Base-by-base conservation (phyloP, 352 stramenopile genomes). In the Phytophthora palmivora region DNA sequence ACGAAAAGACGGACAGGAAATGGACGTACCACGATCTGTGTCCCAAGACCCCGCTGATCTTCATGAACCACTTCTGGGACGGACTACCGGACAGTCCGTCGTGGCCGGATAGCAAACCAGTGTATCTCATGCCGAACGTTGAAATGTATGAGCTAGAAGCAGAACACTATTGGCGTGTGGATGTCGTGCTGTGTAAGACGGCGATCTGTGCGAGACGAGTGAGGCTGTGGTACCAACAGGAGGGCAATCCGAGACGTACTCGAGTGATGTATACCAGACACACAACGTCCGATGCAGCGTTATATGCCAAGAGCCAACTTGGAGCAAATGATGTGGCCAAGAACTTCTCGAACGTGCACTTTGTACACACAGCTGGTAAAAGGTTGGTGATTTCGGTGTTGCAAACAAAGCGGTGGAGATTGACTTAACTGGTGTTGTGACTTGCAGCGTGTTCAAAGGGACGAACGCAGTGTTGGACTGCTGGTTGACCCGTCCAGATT, bases 51-150 rank as follows among this genome's bases (percentile, higher is more conserved):
- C 69, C 74, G 6, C 22, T 88, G 56, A 50, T 87, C 49, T 78
- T 87, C 58, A 78, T 88, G 58, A 88, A 83, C 45, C 79, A 88
- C 50, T 87, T 83, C 48, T 84, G 76, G 76, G 59, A 84, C 4
- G 58, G 43, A 18, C 46, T 78, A 6, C 47, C 63, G 7, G 49
- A 67, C 14, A 43, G 47, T 14, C 39, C 60, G n/a, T 37, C 18
- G 11, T 88, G 71, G 67, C 78, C 78, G 0, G 45, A 34, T 26
- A 62, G 21, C 8, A 87, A 84, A 33, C 70, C 67, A 0, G 34
- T 85, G 41, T 88, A 74, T 55, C 42, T 85, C 8, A 81, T 85
- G 76, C 70, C 73, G 12, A 81, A 82, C 46, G 68, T 85, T 5
- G 72, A 87, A 43, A 87, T 87, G 77, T 72, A 83, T 54, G 78